Evolutionary conservation across 441 rosid species (phyloP).

Genomic region (Metrosideros polymorpha): DNA sequence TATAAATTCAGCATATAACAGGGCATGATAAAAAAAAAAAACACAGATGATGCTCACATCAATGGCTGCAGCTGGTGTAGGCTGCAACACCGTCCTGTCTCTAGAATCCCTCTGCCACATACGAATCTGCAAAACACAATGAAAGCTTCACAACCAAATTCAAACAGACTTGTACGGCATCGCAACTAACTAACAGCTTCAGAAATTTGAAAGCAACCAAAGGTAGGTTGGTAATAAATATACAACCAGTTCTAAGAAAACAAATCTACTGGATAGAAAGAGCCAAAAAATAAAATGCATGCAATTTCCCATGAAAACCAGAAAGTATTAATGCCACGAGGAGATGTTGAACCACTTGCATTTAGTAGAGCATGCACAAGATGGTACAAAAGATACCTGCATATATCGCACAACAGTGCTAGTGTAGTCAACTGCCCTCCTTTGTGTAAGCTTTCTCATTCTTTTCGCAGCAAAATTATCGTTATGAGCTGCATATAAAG

Average conservation of each 20-base stretch:
- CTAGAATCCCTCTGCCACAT: conserved; percentile 82
- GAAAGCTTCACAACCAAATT: background rate
- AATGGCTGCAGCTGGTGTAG: conserved; percentile 90
- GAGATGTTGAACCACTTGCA: background rate
- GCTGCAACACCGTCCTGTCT: conserved; percentile 72
- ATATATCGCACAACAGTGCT: conserved; percentile 84
- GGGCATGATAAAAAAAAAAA: background rate
- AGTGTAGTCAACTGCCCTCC: conserved; percentile 95
- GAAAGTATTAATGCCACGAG: background rate
- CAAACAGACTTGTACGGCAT: background rate
- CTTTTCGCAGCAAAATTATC: conserved; percentile 76
- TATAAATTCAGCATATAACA: background rate
- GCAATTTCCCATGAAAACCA: background rate
- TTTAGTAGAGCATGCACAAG: background rate
- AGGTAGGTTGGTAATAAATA: background rate
- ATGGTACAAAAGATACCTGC: conserved; percentile 39
- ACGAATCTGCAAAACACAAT: conserved; percentile 42
- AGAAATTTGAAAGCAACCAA: background rate
- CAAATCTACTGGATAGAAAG: background rate
- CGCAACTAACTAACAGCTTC: background rate
- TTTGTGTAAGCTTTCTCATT: conserved; percentile 89
- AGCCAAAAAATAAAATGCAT: background rate
- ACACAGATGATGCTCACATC: conserved; percentile 33
- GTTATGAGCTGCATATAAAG: conserved; percentile 35
- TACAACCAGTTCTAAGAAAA: background rate